Conservation (phyloP, 2,329 filamentous ascomycete species). For the Verticillium albo-atrum region DNA sequence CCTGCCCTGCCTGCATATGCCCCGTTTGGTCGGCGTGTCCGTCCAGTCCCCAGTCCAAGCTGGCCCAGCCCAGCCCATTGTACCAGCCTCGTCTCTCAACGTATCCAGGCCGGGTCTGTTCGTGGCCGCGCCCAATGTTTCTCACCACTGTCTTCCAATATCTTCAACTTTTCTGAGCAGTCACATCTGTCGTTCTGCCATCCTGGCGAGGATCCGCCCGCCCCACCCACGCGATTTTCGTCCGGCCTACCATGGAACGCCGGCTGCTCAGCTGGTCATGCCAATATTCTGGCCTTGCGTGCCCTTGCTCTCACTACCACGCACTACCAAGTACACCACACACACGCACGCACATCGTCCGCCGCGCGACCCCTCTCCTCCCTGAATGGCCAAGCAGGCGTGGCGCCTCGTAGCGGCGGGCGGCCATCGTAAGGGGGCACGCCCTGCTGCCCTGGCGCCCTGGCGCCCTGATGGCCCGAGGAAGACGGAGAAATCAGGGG, state of each 20-base stretch:
- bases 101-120: not conserved
- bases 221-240: not conserved
- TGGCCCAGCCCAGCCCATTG: not conserved
- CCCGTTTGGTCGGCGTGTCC: not conserved
- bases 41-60: not conserved
- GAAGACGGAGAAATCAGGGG: not conserved
- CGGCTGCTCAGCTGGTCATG: not conserved
- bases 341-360: not conserved
- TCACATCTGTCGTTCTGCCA: not conserved
- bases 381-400: not conserved
- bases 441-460: not conserved
- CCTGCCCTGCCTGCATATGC: not conserved
- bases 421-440: not conserved
- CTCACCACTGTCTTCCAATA: not conserved
- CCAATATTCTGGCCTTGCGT: not conserved
- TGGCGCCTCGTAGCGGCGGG: not conserved
- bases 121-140: not conserved
- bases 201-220: not conserved
- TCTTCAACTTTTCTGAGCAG: not conserved
- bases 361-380: not conserved
- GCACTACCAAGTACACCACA: not conserved
- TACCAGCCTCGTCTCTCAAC: not conserved
- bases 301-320: not conserved
- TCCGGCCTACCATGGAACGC: not conserved
- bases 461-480: no score